Base-by-base conservation (phyloP, 495 filamentous ascomycete genomes). In the Penicillium argentinense region DNA sequence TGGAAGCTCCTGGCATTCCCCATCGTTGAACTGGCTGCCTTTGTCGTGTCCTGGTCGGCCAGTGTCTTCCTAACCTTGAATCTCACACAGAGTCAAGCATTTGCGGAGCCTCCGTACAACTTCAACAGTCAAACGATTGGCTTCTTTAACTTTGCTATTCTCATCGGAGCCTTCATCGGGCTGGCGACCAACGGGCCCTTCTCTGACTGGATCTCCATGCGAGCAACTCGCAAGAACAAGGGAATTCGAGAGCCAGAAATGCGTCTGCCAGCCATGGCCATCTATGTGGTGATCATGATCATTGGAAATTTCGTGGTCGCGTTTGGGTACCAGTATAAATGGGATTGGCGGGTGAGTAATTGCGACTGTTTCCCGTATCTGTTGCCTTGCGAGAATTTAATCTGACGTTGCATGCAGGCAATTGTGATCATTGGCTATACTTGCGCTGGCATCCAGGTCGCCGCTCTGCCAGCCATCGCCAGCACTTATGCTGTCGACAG, bases 221-320 rank as follows among this genome's bases (percentile, higher is more conserved):
- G 69, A 23, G 66, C 76, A 3, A 87, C 84, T 1, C 64, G 61
- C 14, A 66, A 68, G 42, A 87, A 88, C 53, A 46, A 64, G 14
- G 83, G 82, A 9, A 81, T 87, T 55, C 76, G 83, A 39, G 84
- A 88, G 63, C 81, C 83, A 0, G 84, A 88, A 58, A 87, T 88
- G 84, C 69, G 83, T 16, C 60, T 87, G 21, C 77, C 76, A 4
- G 73, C 81, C 0, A 76, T 85, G 67, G 71, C 84, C n/a, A 78
- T 78, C 9, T 80, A 79, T 38, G 72, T 81, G 8, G 49, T 83
- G 8, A 68, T 83, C 36, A 75, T 74, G 58, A 74, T 79, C 5
- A 64, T 81, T 9, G 84, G 84, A 1, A 80, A 82, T 42, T 75
- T 85, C 25, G 61, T 86, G 22, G 79, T 79, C 9, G 78, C 80